Base-by-base conservation (phyloP, 106 monocot genomes). In the Dioscorea zingiberensis region DNA sequence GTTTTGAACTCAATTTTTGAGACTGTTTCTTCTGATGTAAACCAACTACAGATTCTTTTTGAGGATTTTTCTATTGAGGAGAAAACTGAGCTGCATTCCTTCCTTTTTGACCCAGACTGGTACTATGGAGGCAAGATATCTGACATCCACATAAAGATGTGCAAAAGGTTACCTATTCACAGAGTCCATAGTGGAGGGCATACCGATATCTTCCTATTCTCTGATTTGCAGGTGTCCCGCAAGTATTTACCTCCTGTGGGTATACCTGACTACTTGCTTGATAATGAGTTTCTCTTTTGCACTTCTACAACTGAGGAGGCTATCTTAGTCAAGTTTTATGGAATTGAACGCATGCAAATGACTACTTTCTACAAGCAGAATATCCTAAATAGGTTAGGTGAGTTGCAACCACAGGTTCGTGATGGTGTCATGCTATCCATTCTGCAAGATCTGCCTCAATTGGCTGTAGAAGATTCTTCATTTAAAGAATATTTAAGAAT, bases 91-190 rank as follows among this genome's bases (percentile, higher is more conserved):
- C 89, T 98, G 56, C 63, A 76, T 24, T 65, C 71, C 24, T 98
- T 93, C 79, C 79, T 98, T 64, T 82, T 98, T 55, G 84, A 98
- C 64, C 72, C 93, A 10, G 84, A 77, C 62, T 98, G 92, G 92
- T 98, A 98, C 69, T 73, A 80, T 71, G 85, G 80, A n/a, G 62
- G 73, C 9, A 48, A 38, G 79, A 47, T 98, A 19, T 71, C 86
- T 80, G 80, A 89, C 19, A 44, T 64, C 45, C 77, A 85, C 44
- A 86, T 82, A 65, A 79, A 78, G 59, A 75, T 67, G 25, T 84
- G 88, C 76, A 92, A 76, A 74, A 82, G 69, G 58, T 29, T 98
- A 56, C 98, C 98, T 27, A 86, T 98, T 49, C 93, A 70, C 49
- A 84, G 75, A 70, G 77, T 87, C 21, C 80, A 80, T 82, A 70